A percentile compares a stretch with the other conserved stretches of the same genome.
phyloP scores from a whole-genome alignment of 306 rosid species.

The Carpinus viminea region DNA sequence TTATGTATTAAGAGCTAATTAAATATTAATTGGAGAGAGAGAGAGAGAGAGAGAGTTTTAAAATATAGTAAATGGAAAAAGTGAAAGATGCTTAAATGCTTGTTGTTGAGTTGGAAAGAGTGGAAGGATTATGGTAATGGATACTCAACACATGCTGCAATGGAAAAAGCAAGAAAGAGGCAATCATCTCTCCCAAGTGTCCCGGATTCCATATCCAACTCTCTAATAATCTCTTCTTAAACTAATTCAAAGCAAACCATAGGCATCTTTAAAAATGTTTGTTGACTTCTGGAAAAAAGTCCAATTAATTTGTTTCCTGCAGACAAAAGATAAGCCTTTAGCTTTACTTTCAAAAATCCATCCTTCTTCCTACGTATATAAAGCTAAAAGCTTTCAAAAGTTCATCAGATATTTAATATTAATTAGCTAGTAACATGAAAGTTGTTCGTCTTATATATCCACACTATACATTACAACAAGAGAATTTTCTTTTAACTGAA shows the following conservation, averaged over 20 bases:
- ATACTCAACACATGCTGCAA: constrained; percentile 44
- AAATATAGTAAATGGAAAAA: constrained; percentile 16
- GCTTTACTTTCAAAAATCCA: constrained; percentile 11
- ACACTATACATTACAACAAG: too few species aligned
- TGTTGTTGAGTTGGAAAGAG: constrained; percentile 47
- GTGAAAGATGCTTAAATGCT: constrained; percentile 37
- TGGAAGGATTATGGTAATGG: constrained; percentile 27
- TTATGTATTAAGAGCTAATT: too few species aligned
- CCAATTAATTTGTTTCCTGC: constrained; percentile 4
- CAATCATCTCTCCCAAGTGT: constrained; percentile 49
- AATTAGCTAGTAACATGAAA: too few species aligned
- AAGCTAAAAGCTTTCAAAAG: not conserved
- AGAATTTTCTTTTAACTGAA: too few species aligned
- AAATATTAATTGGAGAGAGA: not conserved
- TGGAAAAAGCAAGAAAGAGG: constrained; percentile 14
- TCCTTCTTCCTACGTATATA: not conserved
- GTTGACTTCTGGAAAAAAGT: constrained; percentile 34
- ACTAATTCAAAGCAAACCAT: constrained; percentile 22
- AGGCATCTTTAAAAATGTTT: constrained; percentile 15
- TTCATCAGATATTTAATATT: not conserved
- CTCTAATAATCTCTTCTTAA: constrained; percentile 22
- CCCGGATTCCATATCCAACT: constrained; percentile 43
- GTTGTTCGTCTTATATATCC: not conserved
- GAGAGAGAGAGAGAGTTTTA: constrained; percentile 1
- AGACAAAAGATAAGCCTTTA: not conserved